Evolutionary conservation across 805 yeast species (phyloP).

Genomic region (Starmerella apicola): DNA sequence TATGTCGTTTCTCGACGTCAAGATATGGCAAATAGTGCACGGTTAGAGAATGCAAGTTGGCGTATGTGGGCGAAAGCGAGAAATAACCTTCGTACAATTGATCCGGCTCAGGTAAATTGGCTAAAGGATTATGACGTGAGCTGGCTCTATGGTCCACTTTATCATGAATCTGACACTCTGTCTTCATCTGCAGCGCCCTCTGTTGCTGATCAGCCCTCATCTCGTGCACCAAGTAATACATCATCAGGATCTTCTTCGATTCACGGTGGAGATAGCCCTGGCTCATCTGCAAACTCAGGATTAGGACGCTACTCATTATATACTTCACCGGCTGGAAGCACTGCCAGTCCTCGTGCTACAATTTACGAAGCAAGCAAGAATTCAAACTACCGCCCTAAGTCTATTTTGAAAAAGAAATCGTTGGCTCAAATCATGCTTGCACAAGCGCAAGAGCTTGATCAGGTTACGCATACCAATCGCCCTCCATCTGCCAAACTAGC

Average conservation of each 20-base stretch:
- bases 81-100: slow-evolving; percentile 54
- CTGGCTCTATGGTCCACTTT: slow-evolving; percentile 91
- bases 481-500: slow-evolving; percentile 7
- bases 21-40: slow-evolving; percentile 70
- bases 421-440: slow-evolving; percentile 65
- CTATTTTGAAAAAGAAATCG: slow-evolving; percentile 78
- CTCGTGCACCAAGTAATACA: too few relatives aligned
- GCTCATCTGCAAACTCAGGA: neutral
- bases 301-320: neutral
- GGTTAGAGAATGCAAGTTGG: slow-evolving; percentile 82
- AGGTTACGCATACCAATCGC: neutral
- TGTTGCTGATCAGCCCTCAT: too few relatives aligned
- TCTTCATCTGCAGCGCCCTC: neutral
- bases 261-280: neutral
- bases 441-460: slow-evolving; percentile 19
- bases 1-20: slow-evolving; percentile 73
- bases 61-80: slow-evolving; percentile 87
- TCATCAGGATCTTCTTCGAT: neutral
- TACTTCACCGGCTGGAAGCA: neutral
- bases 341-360: slow-evolving; percentile 1
- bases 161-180: slow-evolving; percentile 29
- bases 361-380: neutral
- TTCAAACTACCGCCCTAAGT: slow-evolving; percentile 37
- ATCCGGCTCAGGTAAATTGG: slow-evolving; percentile 92
- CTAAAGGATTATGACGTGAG: slow-evolving; percentile 93